These are phyloP conservation scores for Chlorella sp. DNA, from an alignment of 139 green algal genomes.

Conservation along the genomic window DNA sequence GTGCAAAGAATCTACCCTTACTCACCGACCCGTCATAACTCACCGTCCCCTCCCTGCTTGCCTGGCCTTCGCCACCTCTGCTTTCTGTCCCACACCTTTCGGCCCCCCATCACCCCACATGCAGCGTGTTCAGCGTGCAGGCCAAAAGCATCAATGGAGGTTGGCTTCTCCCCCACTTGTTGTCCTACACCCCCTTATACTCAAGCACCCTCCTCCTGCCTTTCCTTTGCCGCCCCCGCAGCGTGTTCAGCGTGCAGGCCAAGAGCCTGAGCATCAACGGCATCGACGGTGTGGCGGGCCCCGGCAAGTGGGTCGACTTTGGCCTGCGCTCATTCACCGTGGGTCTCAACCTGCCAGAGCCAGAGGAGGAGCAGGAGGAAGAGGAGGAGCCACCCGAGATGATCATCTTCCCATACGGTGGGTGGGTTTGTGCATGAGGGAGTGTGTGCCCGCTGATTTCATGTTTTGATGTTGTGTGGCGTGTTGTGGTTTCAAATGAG, in stretches of 20 bases:
- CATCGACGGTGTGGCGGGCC: constrained; percentile 15
- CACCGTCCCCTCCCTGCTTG: no score
- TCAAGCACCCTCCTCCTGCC: background rate
- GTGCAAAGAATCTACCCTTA: no score
- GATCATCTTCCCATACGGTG: constrained; percentile 29
- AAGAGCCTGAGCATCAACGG: background rate
- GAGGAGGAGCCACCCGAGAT: background rate
- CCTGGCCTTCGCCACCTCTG: no score
- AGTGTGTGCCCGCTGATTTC: no score
- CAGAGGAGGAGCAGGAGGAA: background rate
- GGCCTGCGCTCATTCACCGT: background rate
- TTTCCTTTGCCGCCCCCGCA: background rate
- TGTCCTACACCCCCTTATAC: no score
- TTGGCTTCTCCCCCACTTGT: no score
- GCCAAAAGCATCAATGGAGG: no score
- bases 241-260: constrained; percentile 29
- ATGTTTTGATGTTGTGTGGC: no score
- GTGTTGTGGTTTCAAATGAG: no score
- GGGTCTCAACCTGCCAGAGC: background rate
- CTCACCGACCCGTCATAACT: background rate
- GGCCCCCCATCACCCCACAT: background rate
- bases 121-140: no score
- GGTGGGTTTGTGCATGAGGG: no score
- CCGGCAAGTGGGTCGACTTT: constrained; percentile 43
- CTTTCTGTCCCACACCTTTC: background rate